Conservation (phyloP, 768 basidiomycete genomes). For the Suillus alpinus region DNA sequence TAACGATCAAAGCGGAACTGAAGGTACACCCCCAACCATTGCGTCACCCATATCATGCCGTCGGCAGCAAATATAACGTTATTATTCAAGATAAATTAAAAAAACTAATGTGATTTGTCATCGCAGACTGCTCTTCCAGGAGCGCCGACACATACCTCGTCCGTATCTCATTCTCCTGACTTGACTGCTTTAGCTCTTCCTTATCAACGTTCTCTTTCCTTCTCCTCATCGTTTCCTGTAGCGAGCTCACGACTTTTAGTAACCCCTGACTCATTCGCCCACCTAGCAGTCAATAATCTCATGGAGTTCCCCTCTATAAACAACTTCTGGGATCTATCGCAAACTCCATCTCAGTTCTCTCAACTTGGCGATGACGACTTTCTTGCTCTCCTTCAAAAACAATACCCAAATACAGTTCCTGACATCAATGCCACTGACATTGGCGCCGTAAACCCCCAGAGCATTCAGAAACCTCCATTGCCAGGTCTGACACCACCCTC, state of each 20-base stretch:
- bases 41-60: slow-evolving; percentile 9
- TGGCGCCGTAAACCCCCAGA: slow-evolving; percentile 59
- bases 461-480: slow-evolving; percentile 43
- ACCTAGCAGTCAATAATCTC: slow-evolving; percentile 2
- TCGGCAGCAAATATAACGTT: not conserved
- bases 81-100: slow-evolving; percentile 4
- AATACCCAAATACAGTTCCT: slow-evolving; percentile 47
- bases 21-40: not conserved
- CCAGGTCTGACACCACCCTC: slow-evolving; percentile 60
- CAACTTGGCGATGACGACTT: slow-evolving; percentile 75
- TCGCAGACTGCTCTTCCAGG: slow-evolving; percentile 3
- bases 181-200: not conserved
- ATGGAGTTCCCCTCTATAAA: slow-evolving; percentile 40
- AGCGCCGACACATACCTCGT: slow-evolving; percentile 7
- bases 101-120: slow-evolving; percentile 7
- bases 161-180: slow-evolving; percentile 4
- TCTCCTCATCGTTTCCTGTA: not conserved
- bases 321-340: slow-evolving; percentile 68
- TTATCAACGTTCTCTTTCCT: not conserved
- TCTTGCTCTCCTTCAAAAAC: slow-evolving; percentile 72
- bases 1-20: slow-evolving; percentile 5
- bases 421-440: slow-evolving; percentile 22
- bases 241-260: not conserved
- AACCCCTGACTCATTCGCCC: not conserved
- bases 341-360: slow-evolving; percentile 51